Conservation (phyloP, 768 basidiomycete species). For the Strobilomyces dryophilus region DNA sequence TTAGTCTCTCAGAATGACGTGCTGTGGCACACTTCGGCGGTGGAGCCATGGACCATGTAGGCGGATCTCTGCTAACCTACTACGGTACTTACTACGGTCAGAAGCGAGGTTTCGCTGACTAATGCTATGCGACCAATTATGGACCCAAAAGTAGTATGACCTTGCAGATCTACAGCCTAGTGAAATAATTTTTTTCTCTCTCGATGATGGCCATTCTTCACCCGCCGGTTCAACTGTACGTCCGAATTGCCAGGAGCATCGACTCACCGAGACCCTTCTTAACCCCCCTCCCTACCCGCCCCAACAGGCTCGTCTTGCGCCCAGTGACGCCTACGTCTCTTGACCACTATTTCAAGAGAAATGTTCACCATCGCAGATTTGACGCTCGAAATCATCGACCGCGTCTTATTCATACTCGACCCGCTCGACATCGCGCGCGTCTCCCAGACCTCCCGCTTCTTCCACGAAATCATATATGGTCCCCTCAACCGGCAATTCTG, state of each 20-base stretch:
- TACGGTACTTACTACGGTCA: too few species aligned
- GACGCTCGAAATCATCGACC: slow-evolving; percentile 58
- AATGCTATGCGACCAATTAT: neutral
- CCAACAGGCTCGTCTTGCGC: neutral
- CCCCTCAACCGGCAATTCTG: slow-evolving; percentile 46
- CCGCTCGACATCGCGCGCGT: slow-evolving; percentile 55
- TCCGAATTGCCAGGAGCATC: slow-evolving; percentile 7
- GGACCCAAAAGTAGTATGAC: neutral
- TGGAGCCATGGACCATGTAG: too few species aligned
- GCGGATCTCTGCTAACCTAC: too few species aligned
- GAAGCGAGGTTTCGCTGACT: neutral
- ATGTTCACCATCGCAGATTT: slow-evolving; percentile 35
- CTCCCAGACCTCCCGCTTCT: slow-evolving; percentile 46
- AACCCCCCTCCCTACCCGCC: neutral
- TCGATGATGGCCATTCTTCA: slow-evolving; percentile 10
- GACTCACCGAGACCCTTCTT: slow-evolving; percentile 3
- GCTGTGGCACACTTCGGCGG: too few species aligned
- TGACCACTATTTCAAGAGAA: neutral
- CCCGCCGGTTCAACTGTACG: slow-evolving; percentile 14
- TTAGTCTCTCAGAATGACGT: too few species aligned
- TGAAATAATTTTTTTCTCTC: slow-evolving; percentile 28
- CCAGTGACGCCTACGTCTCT: neutral
- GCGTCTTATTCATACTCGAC: slow-evolving; percentile 52
- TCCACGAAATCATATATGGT: slow-evolving; percentile 44
- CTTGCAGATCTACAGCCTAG: too few species aligned